Evolutionary conservation across 2,329 filamentous ascomycete genomes (phyloP).

Genomic region (Aspergillus pseudoglaucus): DNA sequence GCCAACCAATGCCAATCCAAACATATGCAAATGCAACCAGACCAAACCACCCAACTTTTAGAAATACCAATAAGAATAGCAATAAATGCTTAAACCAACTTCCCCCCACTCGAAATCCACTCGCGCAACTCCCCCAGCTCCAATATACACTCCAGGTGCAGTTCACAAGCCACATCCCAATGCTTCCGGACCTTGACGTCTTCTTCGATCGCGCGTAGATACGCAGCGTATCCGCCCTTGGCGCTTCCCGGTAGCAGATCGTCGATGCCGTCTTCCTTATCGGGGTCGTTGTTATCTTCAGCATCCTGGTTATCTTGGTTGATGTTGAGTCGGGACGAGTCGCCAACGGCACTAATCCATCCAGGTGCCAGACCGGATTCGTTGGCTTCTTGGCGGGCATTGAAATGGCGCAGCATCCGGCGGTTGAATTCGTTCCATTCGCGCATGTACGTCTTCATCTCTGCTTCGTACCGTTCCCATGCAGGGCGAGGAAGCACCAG

Average conservation of each 20-base stretch:
- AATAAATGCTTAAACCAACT: constrained; percentile 13
- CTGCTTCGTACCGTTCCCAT: constrained; percentile 47
- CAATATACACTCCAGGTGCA: constrained; percentile 35
- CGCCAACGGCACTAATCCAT: constrained; percentile 50
- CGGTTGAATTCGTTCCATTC: constrained; percentile 52
- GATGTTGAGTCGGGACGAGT: constrained; percentile 31
- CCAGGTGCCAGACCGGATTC: constrained; percentile 38
- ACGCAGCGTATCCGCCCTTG: constrained; percentile 39
- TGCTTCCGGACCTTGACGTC: constrained; percentile 40
- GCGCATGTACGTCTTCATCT: constrained; percentile 50
- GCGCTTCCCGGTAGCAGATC: constrained; percentile 21
- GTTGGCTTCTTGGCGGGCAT: constrained; percentile 44
- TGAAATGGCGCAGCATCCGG: constrained; percentile 52
- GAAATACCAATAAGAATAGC: background rate
- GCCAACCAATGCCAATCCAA: no score
- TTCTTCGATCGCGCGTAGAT: constrained; percentile 41
- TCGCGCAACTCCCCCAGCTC: constrained; percentile 35
- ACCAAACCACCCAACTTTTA: background rate
- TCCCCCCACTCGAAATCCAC: constrained; percentile 31
- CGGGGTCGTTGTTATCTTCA: constrained; percentile 15
- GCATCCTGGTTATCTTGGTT: constrained; percentile 17
- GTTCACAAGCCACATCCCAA: constrained; percentile 43
- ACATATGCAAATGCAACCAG: background rate
- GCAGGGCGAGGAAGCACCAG: constrained; percentile 38
- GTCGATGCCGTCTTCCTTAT: constrained; percentile 22